phyloP scores from a whole-genome alignment of 495 filamentous ascomycete species.

The Tuber umbilicatum region DNA sequence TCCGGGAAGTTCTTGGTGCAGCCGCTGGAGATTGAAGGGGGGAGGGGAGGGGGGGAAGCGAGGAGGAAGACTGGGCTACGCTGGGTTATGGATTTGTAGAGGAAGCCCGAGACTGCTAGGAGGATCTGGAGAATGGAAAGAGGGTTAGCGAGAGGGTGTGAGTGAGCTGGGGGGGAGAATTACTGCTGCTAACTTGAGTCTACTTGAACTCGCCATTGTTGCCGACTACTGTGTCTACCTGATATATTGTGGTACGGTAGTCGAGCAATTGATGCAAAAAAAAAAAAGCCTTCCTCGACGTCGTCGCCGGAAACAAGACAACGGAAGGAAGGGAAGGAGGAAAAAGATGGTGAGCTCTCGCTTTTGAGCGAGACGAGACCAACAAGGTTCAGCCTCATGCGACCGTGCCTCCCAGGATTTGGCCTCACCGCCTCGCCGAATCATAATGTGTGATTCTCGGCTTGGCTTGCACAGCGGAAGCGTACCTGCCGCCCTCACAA shows the following conservation, averaged over 20 bases:
- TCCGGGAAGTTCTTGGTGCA: slow-evolving; percentile 30
- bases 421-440: background rate
- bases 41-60: slow-evolving; percentile 20
- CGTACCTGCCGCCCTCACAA: too few relatives aligned
- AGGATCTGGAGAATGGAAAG: slow-evolving; percentile 42
- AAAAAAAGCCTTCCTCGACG: background rate
- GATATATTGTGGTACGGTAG: background rate
- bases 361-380: background rate
- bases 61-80: slow-evolving; percentile 33
- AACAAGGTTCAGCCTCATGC: background rate
- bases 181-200: background rate
- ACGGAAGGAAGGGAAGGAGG: background rate
- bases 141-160: background rate
- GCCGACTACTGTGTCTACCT: background rate
- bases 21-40: slow-evolving; percentile 10
- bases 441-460: background rate
- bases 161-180: background rate
- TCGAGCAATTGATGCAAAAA: background rate
- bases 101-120: slow-evolving; percentile 42
- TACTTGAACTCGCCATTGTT: background rate
- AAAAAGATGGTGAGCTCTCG: background rate
- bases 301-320: background rate
- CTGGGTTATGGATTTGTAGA: slow-evolving; percentile 35
- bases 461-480: background rate
- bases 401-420: too few relatives aligned